Evolutionary conservation across 129 eudicot genomes (phyloP), one percentile per base, ranked within the genome.

Genomic region (Smallanthus sonchifolius): DNA sequence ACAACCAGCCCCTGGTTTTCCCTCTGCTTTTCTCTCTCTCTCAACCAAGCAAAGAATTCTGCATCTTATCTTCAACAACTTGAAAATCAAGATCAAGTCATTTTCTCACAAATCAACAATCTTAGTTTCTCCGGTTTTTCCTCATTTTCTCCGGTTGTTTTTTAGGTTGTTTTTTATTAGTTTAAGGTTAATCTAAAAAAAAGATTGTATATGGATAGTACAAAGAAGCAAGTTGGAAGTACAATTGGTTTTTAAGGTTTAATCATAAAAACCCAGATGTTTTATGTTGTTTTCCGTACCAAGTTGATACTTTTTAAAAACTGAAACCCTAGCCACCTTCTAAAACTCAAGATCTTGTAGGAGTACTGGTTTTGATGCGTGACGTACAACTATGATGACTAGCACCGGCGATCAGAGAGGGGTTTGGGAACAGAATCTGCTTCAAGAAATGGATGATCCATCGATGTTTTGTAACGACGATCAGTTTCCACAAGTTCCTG

Each of bases 241-340:
- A 16, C 14, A 43, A 4, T 14, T 42, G 7, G n/a, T 2, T 45
- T 59, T 77, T 77, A 34, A 77, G 75, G 74, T 68, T 65, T 16
- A 16, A 54, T 39, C 65, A 67, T 67, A 34, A 17, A 72, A n/a
- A 61, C 54, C 73, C 97, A 89, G 93, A 92, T 92, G 93, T 74
- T 85, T 86, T 92, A 74, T 92, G 96, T 89, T 87, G 97, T 80
- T 62, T 30, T 51, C 10, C n/a, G 24, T 52, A 88, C 67, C 30
- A 2, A 20, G 40, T 43, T 66, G 60, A 51, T 43, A 11, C 62
- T 17, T 72, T 69, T 38, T 1, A 4, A 4, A 38, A 38, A 38
- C 54, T 16, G 64, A 74, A 84, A 72, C 65, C 67, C 35, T 49
- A 49, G 19, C 7, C 20, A 49, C 56, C 20, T 49, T 48, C 78